These are phyloP conservation scores for Ustilago esculenta DNA, from an alignment of 1,284 basidiomycete genomes.

Conservation along the genomic window DNA sequence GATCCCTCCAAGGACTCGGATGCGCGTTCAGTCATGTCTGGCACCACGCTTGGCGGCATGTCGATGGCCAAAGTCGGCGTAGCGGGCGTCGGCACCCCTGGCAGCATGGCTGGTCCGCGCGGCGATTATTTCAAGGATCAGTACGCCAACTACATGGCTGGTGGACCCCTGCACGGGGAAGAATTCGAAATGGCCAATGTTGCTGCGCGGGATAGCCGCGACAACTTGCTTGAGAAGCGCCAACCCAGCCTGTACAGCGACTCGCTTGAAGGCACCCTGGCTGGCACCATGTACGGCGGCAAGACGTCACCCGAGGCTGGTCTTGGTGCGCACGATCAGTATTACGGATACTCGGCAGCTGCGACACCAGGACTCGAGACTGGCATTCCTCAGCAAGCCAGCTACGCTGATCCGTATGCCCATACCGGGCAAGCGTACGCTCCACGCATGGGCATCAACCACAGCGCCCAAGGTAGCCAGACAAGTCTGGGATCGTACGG, in stretches of 20 bases:
- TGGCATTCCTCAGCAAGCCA: slow-evolving; percentile 20
- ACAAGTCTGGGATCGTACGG: slow-evolving; percentile 46
- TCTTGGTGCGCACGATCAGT: slow-evolving; percentile 15
- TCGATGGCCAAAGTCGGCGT: slow-evolving; percentile 25
- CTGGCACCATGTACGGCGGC: slow-evolving; percentile 31
- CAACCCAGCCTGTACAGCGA: slow-evolving; percentile 44
- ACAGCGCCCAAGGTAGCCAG: slow-evolving; percentile 36
- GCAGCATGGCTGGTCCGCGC: slow-evolving; percentile 12
- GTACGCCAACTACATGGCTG: slow-evolving; percentile 56
- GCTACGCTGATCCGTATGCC: slow-evolving; percentile 35
- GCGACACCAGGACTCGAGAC: slow-evolving; percentile 21
- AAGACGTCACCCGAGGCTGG: slow-evolving; percentile 38
- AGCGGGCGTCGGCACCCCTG: slow-evolving; percentile 29
- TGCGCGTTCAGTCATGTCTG: slow-evolving; percentile 57
- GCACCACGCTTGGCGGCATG: slow-evolving; percentile 54
- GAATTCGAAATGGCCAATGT: slow-evolving; percentile 58
- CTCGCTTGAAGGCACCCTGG: slow-evolving; percentile 38
- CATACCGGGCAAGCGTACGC: slow-evolving; percentile 17
- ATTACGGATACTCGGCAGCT: slow-evolving; percentile 17
- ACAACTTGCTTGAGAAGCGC: slow-evolving; percentile 59
- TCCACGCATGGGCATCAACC: slow-evolving; percentile 24
- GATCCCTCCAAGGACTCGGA: slow-evolving; percentile 59
- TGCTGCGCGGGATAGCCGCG: slow-evolving; percentile 46
- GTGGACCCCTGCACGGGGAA: slow-evolving; percentile 37
- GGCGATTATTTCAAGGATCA: slow-evolving; percentile 54